Percentiles rank a stretch among this genome's conserved stretches.
Evolutionary conservation across 106 monocot species (phyloP).

Genomic region (Acanthochlamys bracteata): DNA sequence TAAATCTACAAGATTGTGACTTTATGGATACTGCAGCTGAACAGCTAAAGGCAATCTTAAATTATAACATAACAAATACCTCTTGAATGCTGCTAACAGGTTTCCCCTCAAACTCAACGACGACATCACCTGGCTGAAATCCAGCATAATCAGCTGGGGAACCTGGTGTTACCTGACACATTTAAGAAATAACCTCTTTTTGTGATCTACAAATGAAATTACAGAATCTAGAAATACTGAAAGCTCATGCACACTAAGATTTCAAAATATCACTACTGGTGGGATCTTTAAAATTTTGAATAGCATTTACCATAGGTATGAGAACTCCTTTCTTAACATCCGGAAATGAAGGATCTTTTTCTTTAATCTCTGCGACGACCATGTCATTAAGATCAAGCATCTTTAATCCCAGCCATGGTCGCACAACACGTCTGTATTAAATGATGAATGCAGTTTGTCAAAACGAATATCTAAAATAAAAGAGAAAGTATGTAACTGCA

Average conservation of each 20-base stretch:
- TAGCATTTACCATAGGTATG: conserved; percentile 62
- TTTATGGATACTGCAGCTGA: too few species aligned
- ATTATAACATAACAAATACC: conserved; percentile 35
- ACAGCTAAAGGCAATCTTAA: not conserved
- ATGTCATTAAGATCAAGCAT: conserved; percentile 85
- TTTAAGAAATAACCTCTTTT: not conserved
- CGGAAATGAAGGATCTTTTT: conserved; percentile 73
- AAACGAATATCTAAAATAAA: too few species aligned
- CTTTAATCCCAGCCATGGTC: conserved; percentile 93
- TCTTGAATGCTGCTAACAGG: conserved; percentile 53
- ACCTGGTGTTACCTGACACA: conserved; percentile 72
- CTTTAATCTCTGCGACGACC: conserved; percentile 70
- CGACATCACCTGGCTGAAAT: conserved; percentile 72
- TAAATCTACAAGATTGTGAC: too few species aligned
- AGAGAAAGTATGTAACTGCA: too few species aligned
- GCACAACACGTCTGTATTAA: conserved; percentile 69
- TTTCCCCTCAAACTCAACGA: conserved; percentile 74
- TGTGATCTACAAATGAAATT: too few species aligned
- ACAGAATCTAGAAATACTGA: too few species aligned
- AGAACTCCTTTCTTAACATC: conserved; percentile 68
- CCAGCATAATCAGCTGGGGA: conserved; percentile 85
- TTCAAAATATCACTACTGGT: too few species aligned
- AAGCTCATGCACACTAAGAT: too few species aligned
- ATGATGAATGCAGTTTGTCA: too few species aligned
- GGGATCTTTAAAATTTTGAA: too few species aligned